These are phyloP conservation scores for Macrolepiota dolichaula DNA, from an alignment of 768 basidiomycete genomes.

Conservation along the genomic window DNA sequence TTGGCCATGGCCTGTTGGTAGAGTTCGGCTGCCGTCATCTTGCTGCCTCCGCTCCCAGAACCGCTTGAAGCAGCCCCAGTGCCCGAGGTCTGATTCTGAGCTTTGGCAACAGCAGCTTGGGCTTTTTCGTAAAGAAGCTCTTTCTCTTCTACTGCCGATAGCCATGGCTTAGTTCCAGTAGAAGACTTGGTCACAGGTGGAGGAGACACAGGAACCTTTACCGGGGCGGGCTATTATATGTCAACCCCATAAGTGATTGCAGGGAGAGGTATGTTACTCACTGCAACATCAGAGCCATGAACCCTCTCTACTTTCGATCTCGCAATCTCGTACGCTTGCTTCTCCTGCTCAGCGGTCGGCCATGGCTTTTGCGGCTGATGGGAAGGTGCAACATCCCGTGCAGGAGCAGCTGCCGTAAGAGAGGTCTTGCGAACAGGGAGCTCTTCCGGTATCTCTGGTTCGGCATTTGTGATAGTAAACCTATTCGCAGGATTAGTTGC, in stretches of 20 bases:
- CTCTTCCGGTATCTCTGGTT: constrained; percentile 13
- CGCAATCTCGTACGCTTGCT: constrained; percentile 63
- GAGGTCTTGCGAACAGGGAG: neutral
- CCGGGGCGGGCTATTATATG: constrained; percentile 19
- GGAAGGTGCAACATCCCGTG: neutral
- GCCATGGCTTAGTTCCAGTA: constrained; percentile 38
- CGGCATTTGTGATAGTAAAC: constrained; percentile 41
- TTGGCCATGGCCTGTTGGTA: constrained; percentile 15
- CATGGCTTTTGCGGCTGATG: constrained; percentile 30
- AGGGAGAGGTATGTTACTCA: constrained; percentile 17
- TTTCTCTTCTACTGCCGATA: constrained; percentile 76
- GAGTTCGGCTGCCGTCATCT: constrained; percentile 11
- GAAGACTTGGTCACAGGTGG: constrained; percentile 18
- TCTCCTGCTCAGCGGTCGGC: constrained; percentile 62
- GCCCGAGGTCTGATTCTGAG: constrained; percentile 38
- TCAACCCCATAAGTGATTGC: constrained; percentile 3
- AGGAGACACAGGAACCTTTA: constrained; percentile 13
- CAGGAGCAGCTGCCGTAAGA: constrained; percentile 3
- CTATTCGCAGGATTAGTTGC: constrained; percentile 24
- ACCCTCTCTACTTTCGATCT: constrained; percentile 54
- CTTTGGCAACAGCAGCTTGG: constrained; percentile 58
- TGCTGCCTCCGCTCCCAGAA: constrained; percentile 7
- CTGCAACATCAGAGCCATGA: constrained; percentile 42
- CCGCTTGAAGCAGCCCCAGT: neutral
- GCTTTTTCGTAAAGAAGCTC: constrained; percentile 65